Evolutionary conservation across 1,284 basidiomycete species (phyloP).

Genomic region (Ustilago nuda): DNA sequence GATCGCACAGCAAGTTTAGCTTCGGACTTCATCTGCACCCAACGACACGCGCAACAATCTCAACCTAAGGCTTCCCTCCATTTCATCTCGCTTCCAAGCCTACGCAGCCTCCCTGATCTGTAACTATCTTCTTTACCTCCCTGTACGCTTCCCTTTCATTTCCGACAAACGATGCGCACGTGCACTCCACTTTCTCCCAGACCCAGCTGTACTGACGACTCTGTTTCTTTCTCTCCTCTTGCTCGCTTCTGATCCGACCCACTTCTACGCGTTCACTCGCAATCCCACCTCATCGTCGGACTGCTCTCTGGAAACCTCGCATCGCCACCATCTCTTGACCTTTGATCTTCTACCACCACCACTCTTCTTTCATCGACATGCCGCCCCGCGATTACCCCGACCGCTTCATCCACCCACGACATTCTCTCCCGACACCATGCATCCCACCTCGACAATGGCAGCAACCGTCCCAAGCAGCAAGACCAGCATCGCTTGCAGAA

Average conservation of each 20-base stretch:
- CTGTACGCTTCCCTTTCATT: slow-evolving; percentile 20
- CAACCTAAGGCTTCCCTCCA: slow-evolving; percentile 3
- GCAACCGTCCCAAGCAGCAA: not conserved
- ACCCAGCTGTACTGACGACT: slow-evolving; percentile 2
- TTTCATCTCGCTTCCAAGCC: not conserved
- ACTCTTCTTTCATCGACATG: slow-evolving; percentile 10
- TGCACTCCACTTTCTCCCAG: not conserved
- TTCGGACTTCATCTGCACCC: not conserved
- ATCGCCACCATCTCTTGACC: not conserved
- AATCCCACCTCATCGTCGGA: not conserved
- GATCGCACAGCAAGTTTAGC: not conserved
- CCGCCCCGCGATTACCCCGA: slow-evolving; percentile 17
- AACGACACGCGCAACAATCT: not conserved
- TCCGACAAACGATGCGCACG: slow-evolving; percentile 9
- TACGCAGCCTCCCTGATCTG: not conserved
- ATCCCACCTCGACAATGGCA: slow-evolving; percentile 4
- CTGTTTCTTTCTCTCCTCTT: not conserved
- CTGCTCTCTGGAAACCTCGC: not conserved
- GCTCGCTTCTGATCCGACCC: not conserved
- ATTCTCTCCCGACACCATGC: slow-evolving; percentile 21
- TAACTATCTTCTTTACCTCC: slow-evolving; percentile 2
- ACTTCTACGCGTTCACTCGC: slow-evolving; percentile 3
- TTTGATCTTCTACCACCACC: not conserved
- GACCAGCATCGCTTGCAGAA: not conserved
- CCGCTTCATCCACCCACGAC: slow-evolving; percentile 15